These are phyloP conservation scores for Chalaropsis ovoidea DNA, from an alignment of 2,329 filamentous ascomycete genomes.

Conservation along the genomic window DNA sequence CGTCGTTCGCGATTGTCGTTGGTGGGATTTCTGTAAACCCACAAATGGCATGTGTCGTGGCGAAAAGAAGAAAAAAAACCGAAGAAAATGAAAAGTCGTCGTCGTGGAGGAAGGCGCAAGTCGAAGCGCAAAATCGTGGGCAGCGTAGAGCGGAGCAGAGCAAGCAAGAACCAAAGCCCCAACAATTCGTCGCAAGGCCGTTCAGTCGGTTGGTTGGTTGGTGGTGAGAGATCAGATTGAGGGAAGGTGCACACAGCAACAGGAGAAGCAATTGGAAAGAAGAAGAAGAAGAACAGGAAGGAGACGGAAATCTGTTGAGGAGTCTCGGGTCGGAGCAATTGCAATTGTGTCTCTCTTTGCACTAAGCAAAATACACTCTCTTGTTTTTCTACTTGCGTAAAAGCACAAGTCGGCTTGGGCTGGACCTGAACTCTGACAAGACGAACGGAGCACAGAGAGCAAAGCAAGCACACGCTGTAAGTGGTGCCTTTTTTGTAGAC, in stretches of 20 bases:
- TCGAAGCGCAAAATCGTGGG: not conserved
- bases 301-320: not conserved
- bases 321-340: not conserved
- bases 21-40: not conserved
- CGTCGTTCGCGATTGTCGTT: not conserved
- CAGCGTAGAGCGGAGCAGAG: not conserved
- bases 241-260: conserved; percentile 4
- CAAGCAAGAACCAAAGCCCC: not conserved
- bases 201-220: no score
- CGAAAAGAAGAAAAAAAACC: not conserved
- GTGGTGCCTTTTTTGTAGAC: no score
- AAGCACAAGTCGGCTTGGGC: not conserved
- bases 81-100: not conserved
- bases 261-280: not conserved
- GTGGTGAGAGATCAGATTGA: not conserved
- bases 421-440: not conserved
- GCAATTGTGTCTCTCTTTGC: not conserved
- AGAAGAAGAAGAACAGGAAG: not conserved
- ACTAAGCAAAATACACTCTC: not conserved
- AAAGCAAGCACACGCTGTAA: no score
- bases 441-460: no score
- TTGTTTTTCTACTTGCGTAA: not conserved
- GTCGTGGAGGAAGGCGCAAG: not conserved
- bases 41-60: conserved; percentile 7
- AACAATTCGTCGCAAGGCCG: conserved; percentile 10